Base-by-base conservation (phyloP, 2,329 filamentous ascomycete species). In the Calonectria honghensis region DNA sequence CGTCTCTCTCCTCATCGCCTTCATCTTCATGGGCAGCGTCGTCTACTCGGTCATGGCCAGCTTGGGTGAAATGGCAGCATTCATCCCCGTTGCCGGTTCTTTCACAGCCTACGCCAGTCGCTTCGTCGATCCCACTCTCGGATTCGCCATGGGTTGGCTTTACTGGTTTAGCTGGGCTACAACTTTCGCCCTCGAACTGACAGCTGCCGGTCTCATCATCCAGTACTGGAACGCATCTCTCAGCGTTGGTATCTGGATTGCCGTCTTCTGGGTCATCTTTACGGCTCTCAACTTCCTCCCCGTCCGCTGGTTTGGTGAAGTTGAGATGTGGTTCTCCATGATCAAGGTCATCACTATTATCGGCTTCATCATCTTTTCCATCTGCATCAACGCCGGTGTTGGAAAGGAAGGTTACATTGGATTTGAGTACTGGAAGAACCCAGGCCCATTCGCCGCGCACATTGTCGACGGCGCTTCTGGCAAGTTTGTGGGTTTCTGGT, bases 81-180 rank as follows among this genome's bases (percentile, higher is more conserved):
- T 93, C 79, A 92, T 96, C 35, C 95, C 95, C 7, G 92, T 96
- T 45, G 88, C 93, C 27, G 95, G 94, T 73, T 93, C 93, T 51
- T 96, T 96, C 82, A 94, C 94, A 37, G 90, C 92, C 52, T 96
- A 96, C 80, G 94, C 94, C 29, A 90, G 92, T 50, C 93, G 94
- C 24, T 95, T 96, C 79, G 89, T 95, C 76, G 92, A 94, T 80
- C 92, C 91, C 14, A 92, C 92, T 71, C 87, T 95, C 63, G 94
- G 93, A 10, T 96, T 96, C 80, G 90, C 94, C 27, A 94, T 96
- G 89, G 94, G 94, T 27, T 96, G 94, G 94, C 92, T 95, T 74
- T 96, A 96, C 85, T 96, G 93, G 93, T 95, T 95, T 81, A 93
- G 90, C 48, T 96, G 93, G 93, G 89, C 92, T 24, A 91, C 93